Conservation (phyloP, 768 basidiomycete genomes). For the Amanita muscaria region DNA sequence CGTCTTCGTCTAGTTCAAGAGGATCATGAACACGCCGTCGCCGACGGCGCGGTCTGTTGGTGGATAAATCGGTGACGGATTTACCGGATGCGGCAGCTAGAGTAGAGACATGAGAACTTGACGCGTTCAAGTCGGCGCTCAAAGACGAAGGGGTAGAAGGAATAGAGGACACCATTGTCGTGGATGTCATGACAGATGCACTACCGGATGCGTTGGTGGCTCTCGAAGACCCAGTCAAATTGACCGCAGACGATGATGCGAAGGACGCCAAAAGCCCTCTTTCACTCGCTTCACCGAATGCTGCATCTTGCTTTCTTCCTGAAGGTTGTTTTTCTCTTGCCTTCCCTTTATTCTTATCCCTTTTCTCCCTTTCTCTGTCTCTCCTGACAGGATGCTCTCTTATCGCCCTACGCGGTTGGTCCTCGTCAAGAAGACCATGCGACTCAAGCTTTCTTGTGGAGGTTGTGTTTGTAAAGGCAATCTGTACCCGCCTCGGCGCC, state of each 20-base stretch:
- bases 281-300: conserved; percentile 5
- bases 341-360: conserved; percentile 21
- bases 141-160: conserved; percentile 2
- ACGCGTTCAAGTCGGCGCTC: not conserved
- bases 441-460: conserved; percentile 61
- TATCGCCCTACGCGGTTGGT: conserved; percentile 19
- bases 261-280: not conserved
- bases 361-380: conserved; percentile 15
- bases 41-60: conserved; percentile 11
- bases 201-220: conserved; percentile 2
- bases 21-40: conserved; percentile 23
- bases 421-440: conserved; percentile 55
- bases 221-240: not conserved
- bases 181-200: not conserved
- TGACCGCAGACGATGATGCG: not conserved
- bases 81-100: conserved; percentile 13
- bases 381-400: conserved; percentile 15
- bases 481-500: conserved; percentile 69
- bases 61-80: conserved; percentile 11
- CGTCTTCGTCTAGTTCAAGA: conserved; percentile 17
- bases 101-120: conserved; percentile 1
- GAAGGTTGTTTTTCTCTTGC: conserved; percentile 15
- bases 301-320: conserved; percentile 14
- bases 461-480: conserved; percentile 67
- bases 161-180: not conserved